These are phyloP conservation scores for Cerrena zonata DNA, from an alignment of 1,284 basidiomycete genomes.

Conservation along the genomic window DNA sequence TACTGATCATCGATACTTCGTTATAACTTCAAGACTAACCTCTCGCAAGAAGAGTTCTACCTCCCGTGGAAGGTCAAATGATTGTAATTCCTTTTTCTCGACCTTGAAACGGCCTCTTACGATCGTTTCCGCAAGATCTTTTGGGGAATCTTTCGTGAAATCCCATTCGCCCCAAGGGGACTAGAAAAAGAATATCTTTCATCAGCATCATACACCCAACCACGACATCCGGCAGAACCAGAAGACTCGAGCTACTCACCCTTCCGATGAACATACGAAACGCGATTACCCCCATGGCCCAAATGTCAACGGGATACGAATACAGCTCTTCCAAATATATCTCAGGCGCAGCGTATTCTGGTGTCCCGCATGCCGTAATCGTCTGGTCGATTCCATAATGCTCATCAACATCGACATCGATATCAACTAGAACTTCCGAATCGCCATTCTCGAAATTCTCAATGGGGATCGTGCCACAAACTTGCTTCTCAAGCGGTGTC, in stretches of 20 bases:
- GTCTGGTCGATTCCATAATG: background rate
- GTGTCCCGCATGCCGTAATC: conserved; percentile 46
- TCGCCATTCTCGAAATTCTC: no score
- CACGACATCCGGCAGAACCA: no score
- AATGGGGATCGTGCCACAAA: background rate
- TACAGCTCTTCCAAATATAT: conserved; percentile 60
- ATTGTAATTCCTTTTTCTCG: background rate
- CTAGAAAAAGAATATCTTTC: background rate
- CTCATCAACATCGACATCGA: conserved; percentile 44
- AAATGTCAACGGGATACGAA: conserved; percentile 63
- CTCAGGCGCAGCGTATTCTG: conserved; percentile 60
- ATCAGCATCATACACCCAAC: no score
- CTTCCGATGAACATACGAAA: conserved; percentile 59
- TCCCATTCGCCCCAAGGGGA: background rate
- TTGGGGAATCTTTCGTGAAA: background rate
- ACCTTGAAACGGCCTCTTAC: background rate
- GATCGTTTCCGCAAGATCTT: background rate
- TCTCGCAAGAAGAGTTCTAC: background rate
- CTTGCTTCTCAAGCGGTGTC: background rate
- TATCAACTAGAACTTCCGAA: no score
- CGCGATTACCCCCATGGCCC: conserved; percentile 48
- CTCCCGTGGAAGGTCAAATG: background rate
- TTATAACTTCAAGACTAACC: no score
- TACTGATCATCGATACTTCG: no score
- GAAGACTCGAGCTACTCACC: conserved; percentile 13